Percentiles rank a stretch among this genome's conserved stretches.
Conservation (phyloP, 306 rosid genomes). For the Glycine latifolia region DNA sequence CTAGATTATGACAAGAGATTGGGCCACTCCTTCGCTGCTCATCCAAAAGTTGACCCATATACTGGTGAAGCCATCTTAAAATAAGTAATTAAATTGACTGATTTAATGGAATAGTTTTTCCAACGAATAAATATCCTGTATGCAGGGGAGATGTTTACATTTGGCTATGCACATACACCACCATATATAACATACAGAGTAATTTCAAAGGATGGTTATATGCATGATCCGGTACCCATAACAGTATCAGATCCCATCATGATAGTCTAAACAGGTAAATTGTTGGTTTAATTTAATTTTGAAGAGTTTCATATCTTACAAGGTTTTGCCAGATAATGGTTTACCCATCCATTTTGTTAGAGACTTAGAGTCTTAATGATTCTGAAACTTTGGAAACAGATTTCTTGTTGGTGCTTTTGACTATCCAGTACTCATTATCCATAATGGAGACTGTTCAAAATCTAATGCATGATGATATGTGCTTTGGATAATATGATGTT, state of each 20-base stretch:
- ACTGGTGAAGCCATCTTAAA: conserved; percentile 66
- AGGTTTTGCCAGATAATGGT: neutral
- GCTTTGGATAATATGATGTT: conserved; percentile 28
- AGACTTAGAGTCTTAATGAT: neutral
- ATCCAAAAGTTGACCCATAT: conserved; percentile 95
- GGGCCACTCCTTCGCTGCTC: conserved; percentile 91
- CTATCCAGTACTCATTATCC: neutral
- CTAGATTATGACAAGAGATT: conserved; percentile 96
- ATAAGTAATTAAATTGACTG: conserved; percentile 35
- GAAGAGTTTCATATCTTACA: neutral
- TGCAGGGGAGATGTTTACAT: conserved; percentile 98
- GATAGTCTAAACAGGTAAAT: conserved; percentile 96
- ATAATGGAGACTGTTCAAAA: neutral
- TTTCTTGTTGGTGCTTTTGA: conserved; percentile 16
- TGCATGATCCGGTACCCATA: conserved; percentile 95
- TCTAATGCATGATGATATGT: conserved; percentile 22
- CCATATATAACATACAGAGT: conserved; percentile 96
- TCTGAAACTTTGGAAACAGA: neutral
- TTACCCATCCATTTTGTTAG: conserved; percentile 15
- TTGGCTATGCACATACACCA: conserved; percentile 84
- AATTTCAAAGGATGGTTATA: conserved; percentile 83
- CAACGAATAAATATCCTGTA: conserved; percentile 43
- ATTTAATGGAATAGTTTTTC: conserved; percentile 30
- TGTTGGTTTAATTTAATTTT: conserved; percentile 13
- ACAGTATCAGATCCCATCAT: conserved; percentile 86